These are phyloP conservation scores for Geotrichum australiense DNA, from an alignment of 1,139 yeast genomes.

Conservation along the genomic window DNA sequence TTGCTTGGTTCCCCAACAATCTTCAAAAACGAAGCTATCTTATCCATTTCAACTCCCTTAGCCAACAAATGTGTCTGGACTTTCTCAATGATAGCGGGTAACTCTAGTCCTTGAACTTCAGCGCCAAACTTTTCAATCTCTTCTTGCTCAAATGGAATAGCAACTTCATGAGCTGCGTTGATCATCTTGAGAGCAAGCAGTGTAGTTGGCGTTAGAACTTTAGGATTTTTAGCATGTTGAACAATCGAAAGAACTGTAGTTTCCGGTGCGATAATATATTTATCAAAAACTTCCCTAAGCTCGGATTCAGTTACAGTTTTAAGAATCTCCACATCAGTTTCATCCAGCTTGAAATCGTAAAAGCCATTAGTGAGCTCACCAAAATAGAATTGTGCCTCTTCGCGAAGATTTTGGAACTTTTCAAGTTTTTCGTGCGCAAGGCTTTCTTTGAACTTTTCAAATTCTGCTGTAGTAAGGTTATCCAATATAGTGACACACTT, in stretches of 20 bases:
- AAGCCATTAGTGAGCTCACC: constrained; percentile 63
- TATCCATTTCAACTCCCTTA: not conserved
- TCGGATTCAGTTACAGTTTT: constrained; percentile 50
- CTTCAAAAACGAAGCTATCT: not conserved
- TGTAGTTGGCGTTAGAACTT: constrained; percentile 23
- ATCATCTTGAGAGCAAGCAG: constrained; percentile 23
- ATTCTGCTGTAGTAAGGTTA: constrained; percentile 52
- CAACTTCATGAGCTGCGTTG: constrained; percentile 68
- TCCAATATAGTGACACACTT: constrained; percentile 37
- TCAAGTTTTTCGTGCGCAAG: constrained; percentile 58
- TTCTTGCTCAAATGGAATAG: constrained; percentile 37
- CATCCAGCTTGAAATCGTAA: constrained; percentile 59
- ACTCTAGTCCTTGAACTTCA: constrained; percentile 16
- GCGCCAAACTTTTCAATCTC: constrained; percentile 23
- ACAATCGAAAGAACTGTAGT: constrained; percentile 48
- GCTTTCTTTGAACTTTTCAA: constrained; percentile 61
- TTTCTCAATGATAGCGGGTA: not conserved
- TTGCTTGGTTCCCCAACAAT: not conserved
- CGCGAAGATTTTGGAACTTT: constrained; percentile 67
- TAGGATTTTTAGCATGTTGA: constrained; percentile 50
- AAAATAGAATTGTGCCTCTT: constrained; percentile 66
- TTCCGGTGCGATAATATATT: constrained; percentile 38
- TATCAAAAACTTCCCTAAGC: constrained; percentile 48
- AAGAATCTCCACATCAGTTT: constrained; percentile 51
- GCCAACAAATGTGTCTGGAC: not conserved